Base-by-base conservation (phyloP, 2,329 filamentous ascomycete species). In the Rugonectria rugulosa region DNA sequence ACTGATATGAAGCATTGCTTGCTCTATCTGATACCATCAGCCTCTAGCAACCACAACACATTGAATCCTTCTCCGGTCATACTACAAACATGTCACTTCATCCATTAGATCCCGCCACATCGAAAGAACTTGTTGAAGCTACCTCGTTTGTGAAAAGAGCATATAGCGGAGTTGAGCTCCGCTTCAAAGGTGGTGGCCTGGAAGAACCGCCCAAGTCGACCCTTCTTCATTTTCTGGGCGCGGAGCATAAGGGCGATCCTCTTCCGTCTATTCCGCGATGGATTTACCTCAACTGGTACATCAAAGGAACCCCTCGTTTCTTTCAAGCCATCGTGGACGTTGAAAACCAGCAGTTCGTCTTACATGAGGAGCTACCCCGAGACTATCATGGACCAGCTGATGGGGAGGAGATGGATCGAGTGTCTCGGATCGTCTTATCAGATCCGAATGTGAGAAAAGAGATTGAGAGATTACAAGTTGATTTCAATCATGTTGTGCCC, bases 301-400 rank as follows among this genome's bases (percentile, higher is more conserved):
- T 60, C 40, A 57, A 60, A 31, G 24, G 44, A 2, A 47, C 57
- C 4, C 53, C 49, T 14, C 37, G 54, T 26, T 34, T 60, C 10
- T 60, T 60, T 12, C 53, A 57, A 48, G 57, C 53, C 5, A 26
- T 60, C 2, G 40, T 60, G 10, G 54, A 60, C 50, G 54, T 57
- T 11, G 49, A 48, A 34, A 50, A 47, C 21, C 43, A 40, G 15
- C 49, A 54, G 23, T 26, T 57, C 24, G 36, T 43, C 11, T 17
- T 46, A n/a, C 54, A 60, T 4, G 17, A 57, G 27, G 57, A 60
- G 17, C 37, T 60, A 14, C 55, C 54, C 15, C 48, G 54, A 7
- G 49, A 60, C 29, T 60, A 54, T 26, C 57, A 60, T 21, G 57
- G 57, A 1, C 54, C 57, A 12, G 49, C 50, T 23, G 57, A 60